Conservation (phyloP, 2,329 filamentous ascomycete species). For the Knufia fluminis region DNA sequence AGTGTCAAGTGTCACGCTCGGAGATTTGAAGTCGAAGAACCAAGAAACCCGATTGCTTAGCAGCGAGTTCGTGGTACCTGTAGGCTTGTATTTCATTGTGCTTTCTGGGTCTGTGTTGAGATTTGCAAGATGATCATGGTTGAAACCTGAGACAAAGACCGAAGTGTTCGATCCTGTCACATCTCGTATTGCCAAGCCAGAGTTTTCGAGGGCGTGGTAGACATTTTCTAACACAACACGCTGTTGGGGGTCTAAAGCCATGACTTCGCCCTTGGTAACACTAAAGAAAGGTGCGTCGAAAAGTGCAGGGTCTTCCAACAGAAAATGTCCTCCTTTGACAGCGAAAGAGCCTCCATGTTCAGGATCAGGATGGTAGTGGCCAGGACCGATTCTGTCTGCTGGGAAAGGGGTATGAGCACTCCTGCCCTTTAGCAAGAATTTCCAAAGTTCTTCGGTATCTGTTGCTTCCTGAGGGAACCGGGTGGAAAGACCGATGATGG, state of each 20-base stretch:
- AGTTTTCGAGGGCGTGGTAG: conserved; percentile 27
- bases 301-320: conserved; percentile 22
- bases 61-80: conserved; percentile 30
- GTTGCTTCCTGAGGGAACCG: neutral
- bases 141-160: neutral
- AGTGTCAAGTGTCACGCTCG: conserved; percentile 10
- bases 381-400: conserved; percentile 9
- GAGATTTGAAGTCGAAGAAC: conserved; percentile 15
- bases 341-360: neutral
- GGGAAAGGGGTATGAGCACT: neutral
- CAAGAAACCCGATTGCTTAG: conserved; percentile 28
- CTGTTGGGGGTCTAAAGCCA: conserved; percentile 19
- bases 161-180: neutral
- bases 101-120: neutral
- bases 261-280: conserved; percentile 26
- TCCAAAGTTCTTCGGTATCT: neutral
- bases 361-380: conserved; percentile 7
- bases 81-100: conserved; percentile 8
- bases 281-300: conserved; percentile 31
- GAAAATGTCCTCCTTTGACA: conserved; percentile 20
- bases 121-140: neutral
- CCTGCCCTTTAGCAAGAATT: neutral
- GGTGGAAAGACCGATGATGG: neutral
- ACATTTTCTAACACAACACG: conserved; percentile 26
- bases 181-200: neutral